Conservation (phyloP, 306 rosid genomes). For the Cucumis melo region DNA sequence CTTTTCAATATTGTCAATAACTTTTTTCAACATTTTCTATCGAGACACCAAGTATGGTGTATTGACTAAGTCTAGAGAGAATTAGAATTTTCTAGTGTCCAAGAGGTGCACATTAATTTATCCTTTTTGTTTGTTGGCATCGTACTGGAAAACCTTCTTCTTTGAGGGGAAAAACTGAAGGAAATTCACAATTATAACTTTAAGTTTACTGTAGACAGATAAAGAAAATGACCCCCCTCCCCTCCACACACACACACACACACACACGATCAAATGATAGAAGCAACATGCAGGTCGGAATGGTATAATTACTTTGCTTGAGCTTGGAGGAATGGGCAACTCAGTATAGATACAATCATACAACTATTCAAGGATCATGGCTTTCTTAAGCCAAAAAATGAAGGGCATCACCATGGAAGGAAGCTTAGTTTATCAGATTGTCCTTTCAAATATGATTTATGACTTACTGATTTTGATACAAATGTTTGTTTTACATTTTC, state of each 20-base stretch:
- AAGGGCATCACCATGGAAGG: background rate
- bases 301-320: background rate
- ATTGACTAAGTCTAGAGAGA: background rate
- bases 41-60: background rate
- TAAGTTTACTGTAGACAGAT: background rate
- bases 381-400: background rate
- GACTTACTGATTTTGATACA: background rate
- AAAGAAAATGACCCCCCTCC: background rate
- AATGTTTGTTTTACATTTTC: background rate
- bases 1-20: background rate
- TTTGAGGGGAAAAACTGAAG: background rate
- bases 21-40: background rate
- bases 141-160: background rate
- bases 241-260: background rate
- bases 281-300: background rate
- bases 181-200: background rate
- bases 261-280: background rate
- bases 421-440: background rate
- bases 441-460: background rate
- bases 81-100: background rate
- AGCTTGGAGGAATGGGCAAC: background rate
- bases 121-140: background rate
- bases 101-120: background rate
- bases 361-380: background rate
- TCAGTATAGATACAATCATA: background rate